Evolutionary conservation across 331 rosid genomes (phyloP).

Genomic region (Telfairia occidentalis): DNA sequence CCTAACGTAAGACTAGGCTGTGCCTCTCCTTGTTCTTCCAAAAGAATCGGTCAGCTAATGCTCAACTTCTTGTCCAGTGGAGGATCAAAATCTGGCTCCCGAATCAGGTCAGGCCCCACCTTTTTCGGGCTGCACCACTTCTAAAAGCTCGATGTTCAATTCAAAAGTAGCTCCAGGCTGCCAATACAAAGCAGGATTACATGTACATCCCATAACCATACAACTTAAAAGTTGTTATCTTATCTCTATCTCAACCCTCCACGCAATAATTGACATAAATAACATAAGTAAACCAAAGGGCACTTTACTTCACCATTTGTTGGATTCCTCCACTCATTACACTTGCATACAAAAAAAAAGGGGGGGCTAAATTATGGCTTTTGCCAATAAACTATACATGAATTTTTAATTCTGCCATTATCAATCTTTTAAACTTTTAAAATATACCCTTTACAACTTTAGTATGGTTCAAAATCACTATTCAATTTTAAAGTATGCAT

Average conservation of each 20-base stretch:
- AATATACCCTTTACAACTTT: neutral
- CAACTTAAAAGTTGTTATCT: neutral
- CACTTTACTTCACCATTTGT: neutral
- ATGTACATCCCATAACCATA: slow-evolving; percentile 3
- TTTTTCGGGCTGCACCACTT: slow-evolving; percentile 34
- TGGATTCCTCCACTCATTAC: slow-evolving; percentile 1
- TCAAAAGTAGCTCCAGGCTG: slow-evolving; percentile 96
- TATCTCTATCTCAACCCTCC: slow-evolving; percentile 6
- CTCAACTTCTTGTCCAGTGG: slow-evolving; percentile 9
- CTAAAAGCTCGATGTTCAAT: slow-evolving; percentile 71
- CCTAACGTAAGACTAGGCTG: neutral
- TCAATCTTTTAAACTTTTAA: neutral
- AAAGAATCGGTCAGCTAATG: slow-evolving; percentile 3
- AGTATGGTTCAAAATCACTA: neutral
- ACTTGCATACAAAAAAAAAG: neutral
- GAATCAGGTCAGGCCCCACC: neutral
- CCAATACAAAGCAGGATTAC: slow-evolving; percentile 22
- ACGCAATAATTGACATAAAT: neutral
- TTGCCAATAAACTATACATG: neutral
- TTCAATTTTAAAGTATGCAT: neutral
- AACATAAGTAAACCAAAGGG: slow-evolving; percentile 4
- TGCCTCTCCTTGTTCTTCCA: neutral
- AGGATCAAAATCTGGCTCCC: neutral
- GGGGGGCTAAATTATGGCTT: neutral
- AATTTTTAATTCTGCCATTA: neutral